phyloP scores from a whole-genome alignment of 768 basidiomycete species.

The Tylopilus plumbeoviolaceoides region DNA sequence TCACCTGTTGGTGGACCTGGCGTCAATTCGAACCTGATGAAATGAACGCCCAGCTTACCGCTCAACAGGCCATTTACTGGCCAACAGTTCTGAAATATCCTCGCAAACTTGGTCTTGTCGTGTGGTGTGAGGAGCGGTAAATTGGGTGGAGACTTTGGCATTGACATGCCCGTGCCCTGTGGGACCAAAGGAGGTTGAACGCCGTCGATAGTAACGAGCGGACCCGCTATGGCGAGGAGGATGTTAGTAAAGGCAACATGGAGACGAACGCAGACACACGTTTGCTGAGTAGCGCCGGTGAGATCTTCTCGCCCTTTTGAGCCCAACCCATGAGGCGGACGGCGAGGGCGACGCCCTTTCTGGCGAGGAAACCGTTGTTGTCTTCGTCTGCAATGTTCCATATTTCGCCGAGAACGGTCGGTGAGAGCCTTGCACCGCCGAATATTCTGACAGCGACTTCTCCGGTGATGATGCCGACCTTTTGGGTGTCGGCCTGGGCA shows the following conservation, averaged over 20 bases:
- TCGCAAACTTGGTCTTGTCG: slow-evolving; percentile 82
- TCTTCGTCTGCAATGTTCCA: slow-evolving; percentile 92
- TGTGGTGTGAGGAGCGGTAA: slow-evolving; percentile 70
- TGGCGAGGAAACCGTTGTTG: slow-evolving; percentile 89
- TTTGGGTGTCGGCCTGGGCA: slow-evolving; percentile 66
- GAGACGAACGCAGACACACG: slow-evolving; percentile 45
- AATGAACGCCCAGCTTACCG: slow-evolving; percentile 44
- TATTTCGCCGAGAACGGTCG: slow-evolving; percentile 81
- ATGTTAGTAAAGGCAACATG: slow-evolving; percentile 9
- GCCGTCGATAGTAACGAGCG: slow-evolving; percentile 77
- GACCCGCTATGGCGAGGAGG: slow-evolving; percentile 57
- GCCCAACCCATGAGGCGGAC: slow-evolving; percentile 91
- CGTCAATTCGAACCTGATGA: not conserved
- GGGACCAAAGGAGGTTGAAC: slow-evolving; percentile 46
- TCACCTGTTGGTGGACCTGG: slow-evolving; percentile 45
- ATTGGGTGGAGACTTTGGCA: slow-evolving; percentile 51
- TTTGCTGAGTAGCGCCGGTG: slow-evolving; percentile 59
- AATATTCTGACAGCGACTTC: slow-evolving; percentile 89
- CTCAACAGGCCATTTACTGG: slow-evolving; percentile 74
- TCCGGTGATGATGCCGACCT: slow-evolving; percentile 81
- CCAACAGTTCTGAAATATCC: slow-evolving; percentile 68
- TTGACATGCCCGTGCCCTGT: slow-evolving; percentile 52
- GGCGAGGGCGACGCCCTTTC: slow-evolving; percentile 82
- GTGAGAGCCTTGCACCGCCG: slow-evolving; percentile 74
- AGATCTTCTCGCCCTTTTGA: slow-evolving; percentile 75